Evolutionary conservation across 2,329 filamentous ascomycete species (phyloP), one percentile per base, ranked within the genome.

Genomic region (Pseudonectria buxi): DNA sequence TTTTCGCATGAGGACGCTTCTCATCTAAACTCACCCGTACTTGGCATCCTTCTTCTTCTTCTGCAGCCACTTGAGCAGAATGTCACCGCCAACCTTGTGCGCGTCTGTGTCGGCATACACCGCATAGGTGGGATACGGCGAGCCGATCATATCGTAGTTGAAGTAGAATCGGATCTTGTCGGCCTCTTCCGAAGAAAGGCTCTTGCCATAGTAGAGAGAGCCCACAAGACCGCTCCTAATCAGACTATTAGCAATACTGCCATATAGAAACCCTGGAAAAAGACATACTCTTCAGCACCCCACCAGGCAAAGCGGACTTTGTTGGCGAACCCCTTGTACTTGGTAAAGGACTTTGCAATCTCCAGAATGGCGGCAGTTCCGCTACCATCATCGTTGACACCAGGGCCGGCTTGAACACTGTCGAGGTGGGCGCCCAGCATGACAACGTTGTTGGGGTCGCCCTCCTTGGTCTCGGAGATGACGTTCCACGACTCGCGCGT

Each of bases 91-190:
- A 26, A 53, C 41, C 28, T 52, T 44, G 43, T 69, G 61, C 7
- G 54, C 64, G 14, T 65, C 58, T 18, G 55, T 58, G 42, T 61
- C 58, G 28, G 61, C 53, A 36, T 68, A 65, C 7, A 70, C 57
- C 35, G 48, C 51, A 47, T 58, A 69, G 27, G 50, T 44, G 10
- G 66, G 61, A n/a, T 53, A 47, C 4, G 57, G 55, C 12, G 64
- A 68, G n/a, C 61, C 67, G 37, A 83, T 79, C 81, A 84, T 84
- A 58, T 84, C 80, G 50, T 80, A 82, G 63, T 84, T 81, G 54
- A 83, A 73, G 63, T 82, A 81, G 24, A 83, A 74, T 3, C 71
- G 67, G 49, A 84, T 76, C 57, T 76, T 78, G 41, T 72, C 63
- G 1, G 58, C 57, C 29, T 68, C 62, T 2, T 53, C 50, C 14